phyloP scores from a whole-genome alignment of 2,329 filamentous ascomycete genomes.

The Daldinia eschscholtzii region DNA sequence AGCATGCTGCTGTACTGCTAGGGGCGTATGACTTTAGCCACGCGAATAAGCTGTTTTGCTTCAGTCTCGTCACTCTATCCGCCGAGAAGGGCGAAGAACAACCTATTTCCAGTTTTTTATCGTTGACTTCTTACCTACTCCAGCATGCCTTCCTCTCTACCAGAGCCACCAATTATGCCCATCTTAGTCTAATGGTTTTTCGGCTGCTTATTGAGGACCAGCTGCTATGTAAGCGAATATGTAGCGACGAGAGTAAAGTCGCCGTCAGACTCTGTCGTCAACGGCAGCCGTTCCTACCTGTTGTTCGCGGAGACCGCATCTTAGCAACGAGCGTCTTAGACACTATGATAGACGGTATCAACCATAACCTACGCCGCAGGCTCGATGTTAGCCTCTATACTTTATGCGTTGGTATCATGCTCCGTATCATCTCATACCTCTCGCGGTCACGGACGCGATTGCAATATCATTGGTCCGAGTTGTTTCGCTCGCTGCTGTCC shows the following conservation, averaged over 20 bases:
- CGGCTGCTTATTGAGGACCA: constrained; percentile 90
- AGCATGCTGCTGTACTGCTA: constrained; percentile 83
- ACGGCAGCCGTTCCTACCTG: constrained; percentile 84
- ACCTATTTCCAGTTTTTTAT: constrained; percentile 85
- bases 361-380: constrained; percentile 89
- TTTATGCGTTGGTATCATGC: constrained; percentile 82
- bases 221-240: constrained; percentile 83
- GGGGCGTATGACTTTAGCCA: constrained; percentile 93
- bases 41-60: constrained; percentile 95
- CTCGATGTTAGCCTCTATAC: constrained; percentile 89
- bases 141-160: constrained; percentile 90
- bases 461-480: constrained; percentile 92
- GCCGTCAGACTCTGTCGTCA: constrained; percentile 89
- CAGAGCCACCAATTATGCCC: constrained; percentile 83
- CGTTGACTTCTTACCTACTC: constrained; percentile 89
- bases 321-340: constrained; percentile 84
- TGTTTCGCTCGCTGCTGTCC: constrained; percentile 90
- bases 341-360: constrained; percentile 89
- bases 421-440: constrained; percentile 86
- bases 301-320: constrained; percentile 78
- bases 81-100: constrained; percentile 75
- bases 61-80: constrained; percentile 77
- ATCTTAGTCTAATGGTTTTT: constrained; percentile 86
- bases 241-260: constrained; percentile 80
- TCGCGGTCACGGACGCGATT: constrained; percentile 85